A percentile compares a stretch with the other conserved stretches of the same genome.
Evolutionary conservation across 306 rosid genomes (phyloP).

Genomic region (Cucumis melo): DNA sequence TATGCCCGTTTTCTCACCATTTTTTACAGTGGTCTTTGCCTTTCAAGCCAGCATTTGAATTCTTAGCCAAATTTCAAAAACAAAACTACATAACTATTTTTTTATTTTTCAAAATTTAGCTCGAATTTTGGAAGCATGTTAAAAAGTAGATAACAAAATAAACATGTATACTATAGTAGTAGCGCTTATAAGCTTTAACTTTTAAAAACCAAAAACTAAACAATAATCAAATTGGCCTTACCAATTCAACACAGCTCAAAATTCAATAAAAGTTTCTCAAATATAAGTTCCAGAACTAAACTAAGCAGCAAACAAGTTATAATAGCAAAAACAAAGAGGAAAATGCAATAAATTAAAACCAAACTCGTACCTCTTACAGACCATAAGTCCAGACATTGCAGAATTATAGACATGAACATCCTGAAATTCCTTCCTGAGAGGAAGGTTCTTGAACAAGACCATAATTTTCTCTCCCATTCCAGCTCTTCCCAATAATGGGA

Average conservation of each 20-base stretch:
- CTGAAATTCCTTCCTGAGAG: slow-evolving; percentile 39
- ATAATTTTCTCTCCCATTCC: slow-evolving; percentile 56
- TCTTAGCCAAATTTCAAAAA: no score
- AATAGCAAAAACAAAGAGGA: slow-evolving; percentile 5
- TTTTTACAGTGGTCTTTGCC: no score
- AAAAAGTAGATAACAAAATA: no score
- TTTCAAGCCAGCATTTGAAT: no score
- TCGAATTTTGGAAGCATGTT: neutral
- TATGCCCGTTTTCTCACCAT: neutral
- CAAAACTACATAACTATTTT: no score
- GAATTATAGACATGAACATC: slow-evolving; percentile 71
- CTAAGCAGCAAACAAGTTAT: neutral
- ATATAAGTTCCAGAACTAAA: neutral
- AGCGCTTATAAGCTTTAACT: no score
- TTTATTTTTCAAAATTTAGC: no score
- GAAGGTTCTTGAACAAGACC: slow-evolving; percentile 47
- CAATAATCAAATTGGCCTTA: no score
- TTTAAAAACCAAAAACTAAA: no score
- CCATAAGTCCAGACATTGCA: slow-evolving; percentile 59
- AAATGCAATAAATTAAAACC: slow-evolving; percentile 1
- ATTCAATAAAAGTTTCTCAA: neutral
- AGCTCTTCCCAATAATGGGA: slow-evolving; percentile 67
- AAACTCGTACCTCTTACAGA: slow-evolving; percentile 38
- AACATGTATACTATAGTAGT: no score
- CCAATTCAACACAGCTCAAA: neutral